Evolutionary conservation across 306 rosid genomes (phyloP).

Genomic region (Trifolium dubium): DNA sequence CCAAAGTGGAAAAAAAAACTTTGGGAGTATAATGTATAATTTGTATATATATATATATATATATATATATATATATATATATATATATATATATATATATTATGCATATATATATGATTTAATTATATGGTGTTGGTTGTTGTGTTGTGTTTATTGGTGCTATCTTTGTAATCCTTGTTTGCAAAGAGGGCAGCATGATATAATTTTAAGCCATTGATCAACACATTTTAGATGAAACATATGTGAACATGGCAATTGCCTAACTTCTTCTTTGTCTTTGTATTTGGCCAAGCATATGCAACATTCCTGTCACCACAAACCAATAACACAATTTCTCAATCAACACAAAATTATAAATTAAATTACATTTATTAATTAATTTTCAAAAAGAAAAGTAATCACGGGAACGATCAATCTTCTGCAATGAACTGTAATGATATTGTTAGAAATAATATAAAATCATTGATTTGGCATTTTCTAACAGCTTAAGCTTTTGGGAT

Average conservation of each 20-base stretch:
- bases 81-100: not conserved
- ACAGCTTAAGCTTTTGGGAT: too few species aligned
- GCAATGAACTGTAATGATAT: too few species aligned
- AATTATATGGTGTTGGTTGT: constrained; percentile 3
- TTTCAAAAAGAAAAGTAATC: too few species aligned
- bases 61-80: not conserved
- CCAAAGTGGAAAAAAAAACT: constrained; percentile 34
- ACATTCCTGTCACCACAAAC: constrained; percentile 64
- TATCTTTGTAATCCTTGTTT: constrained; percentile 76
- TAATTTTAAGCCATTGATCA: constrained; percentile 88
- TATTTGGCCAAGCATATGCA: constrained; percentile 90
- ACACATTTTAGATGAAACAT: constrained; percentile 86
- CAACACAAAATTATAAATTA: not conserved
- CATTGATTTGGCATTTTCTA: too few species aligned
- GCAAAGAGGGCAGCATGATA: constrained; percentile 91
- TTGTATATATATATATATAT: not conserved
- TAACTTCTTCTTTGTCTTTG: constrained; percentile 79
- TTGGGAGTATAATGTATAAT: constrained; percentile 11
- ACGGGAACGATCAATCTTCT: too few species aligned
- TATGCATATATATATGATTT: not conserved
- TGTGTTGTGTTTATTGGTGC: constrained; percentile 32
- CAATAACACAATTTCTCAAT: constrained; percentile 18
- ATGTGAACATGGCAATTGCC: constrained; percentile 78
- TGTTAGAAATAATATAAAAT: too few species aligned
- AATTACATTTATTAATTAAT: too few species aligned